Base-by-base conservation (phyloP, 768 basidiomycete species). In the Naganishia kalamii region DNA sequence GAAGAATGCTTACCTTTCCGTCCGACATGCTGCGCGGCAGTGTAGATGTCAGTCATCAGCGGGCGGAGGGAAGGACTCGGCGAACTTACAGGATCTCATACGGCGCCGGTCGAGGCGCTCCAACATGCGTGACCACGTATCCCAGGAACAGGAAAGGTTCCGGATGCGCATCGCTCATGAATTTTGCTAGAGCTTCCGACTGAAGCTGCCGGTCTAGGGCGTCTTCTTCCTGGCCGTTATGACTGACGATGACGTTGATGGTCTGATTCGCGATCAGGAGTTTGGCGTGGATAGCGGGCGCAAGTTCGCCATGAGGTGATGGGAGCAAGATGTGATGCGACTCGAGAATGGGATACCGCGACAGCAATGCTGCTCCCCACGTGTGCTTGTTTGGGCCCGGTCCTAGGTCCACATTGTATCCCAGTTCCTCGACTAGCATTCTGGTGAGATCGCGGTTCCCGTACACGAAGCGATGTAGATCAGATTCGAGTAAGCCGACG, bases 161-260 rank as follows among this genome's bases (percentile, higher is more conserved):
- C 23, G 87, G 87, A 64, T 87, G 85, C 6, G 84, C 80, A 23
- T 81, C 81, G 0, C 84, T 79, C 85, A 92, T 89, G 51, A 93
- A 86, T 40, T 86, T 82, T 2, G 87, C 92, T 60, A 94, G 80
- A 72, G 87, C 89, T 25, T 76, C 85, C 60, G 88, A 87, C 72
- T 94, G 92, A 29, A 93, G 79, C 74, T 92, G 88, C 64, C 92
- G 84, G 74, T 94, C 92, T n/a, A 91, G 75, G 0, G 87, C 84
- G 50, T 92, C 90, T 74, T 92, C 88, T 83, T 93, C 91, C 83
- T 94, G 92, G 6, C 92, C 92, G 73, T 94, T 93, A 70, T 94
- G 92, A 0, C 89, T 83, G 11, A 93, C 88, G n/a, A 93, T 81
- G 0, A 92, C 89, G 5, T 86, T 86, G 19, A 92, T 84, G 59